Percentiles rank a stretch among this genome's conserved stretches.
Evolutionary conservation across 305 asterid species (phyloP).

Genomic region (Plantago coronopus): DNA sequence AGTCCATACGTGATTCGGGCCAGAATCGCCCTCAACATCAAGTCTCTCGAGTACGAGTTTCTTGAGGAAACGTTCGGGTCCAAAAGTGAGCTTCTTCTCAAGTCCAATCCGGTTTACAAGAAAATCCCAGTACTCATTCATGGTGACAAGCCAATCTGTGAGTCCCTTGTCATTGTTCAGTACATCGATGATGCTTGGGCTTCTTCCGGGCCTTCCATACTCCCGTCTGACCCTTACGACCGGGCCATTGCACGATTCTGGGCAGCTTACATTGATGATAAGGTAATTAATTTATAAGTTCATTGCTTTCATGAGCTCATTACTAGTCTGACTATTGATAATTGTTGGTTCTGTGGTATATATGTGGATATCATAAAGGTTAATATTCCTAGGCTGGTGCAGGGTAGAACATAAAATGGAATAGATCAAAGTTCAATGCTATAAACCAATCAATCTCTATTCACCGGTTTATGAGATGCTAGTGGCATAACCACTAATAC

Average conservation of each 20-base stretch:
- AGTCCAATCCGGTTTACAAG: slow-evolving; percentile 49
- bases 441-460: too few species aligned
- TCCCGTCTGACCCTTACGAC: slow-evolving; percentile 40
- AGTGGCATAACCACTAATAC: too few species aligned
- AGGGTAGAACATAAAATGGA: too few species aligned
- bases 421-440: too few species aligned
- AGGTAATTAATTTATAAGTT: slow-evolving; percentile 15
- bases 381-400: too few species aligned
- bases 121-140: slow-evolving; percentile 50
- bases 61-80: slow-evolving; percentile 32
- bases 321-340: too few species aligned
- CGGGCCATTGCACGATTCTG: slow-evolving; percentile 48
- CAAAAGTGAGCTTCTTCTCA: slow-evolving; percentile 43
- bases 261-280: slow-evolving; percentile 38
- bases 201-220: slow-evolving; percentile 30
- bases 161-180: slow-evolving; percentile 42
- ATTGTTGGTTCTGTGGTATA: too few species aligned
- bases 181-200: slow-evolving; percentile 50
- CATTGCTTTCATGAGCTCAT: background rate
- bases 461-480: too few species aligned
- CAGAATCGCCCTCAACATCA: slow-evolving; percentile 41
- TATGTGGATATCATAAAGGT: too few species aligned
- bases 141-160: slow-evolving; percentile 29
- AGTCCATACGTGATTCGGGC: slow-evolving; percentile 38
- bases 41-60: slow-evolving; percentile 31